Percentiles rank a stretch among this genome's conserved stretches.
Conservation (phyloP, 1,139 yeast species). For the Pichia sp. region DNA sequence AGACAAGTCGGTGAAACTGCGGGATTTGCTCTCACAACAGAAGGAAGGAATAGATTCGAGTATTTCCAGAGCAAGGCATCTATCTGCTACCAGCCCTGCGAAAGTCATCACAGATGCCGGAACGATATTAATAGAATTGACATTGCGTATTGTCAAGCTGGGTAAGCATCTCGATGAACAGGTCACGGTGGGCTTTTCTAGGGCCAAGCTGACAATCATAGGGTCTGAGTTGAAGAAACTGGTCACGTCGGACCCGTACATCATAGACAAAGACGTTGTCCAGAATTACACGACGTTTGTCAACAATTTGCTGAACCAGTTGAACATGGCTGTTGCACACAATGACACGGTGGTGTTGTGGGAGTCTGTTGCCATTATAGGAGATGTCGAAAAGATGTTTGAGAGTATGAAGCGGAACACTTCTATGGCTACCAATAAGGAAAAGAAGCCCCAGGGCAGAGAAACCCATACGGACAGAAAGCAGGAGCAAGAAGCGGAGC, state of each 20-base stretch:
- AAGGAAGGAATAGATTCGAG: constrained; percentile 9
- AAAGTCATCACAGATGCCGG: constrained; percentile 57
- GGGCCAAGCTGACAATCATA: constrained; percentile 51
- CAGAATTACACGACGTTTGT: constrained; percentile 48
- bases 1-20: constrained; percentile 33
- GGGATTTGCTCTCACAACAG: constrained; percentile 3
- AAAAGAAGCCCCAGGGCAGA: not conserved
- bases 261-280: constrained; percentile 15
- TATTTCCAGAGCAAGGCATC: constrained; percentile 39
- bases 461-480: not conserved
- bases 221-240: constrained; percentile 50
- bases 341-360: constrained; percentile 49
- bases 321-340: constrained; percentile 45
- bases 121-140: constrained; percentile 48
- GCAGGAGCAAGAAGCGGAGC: not conserved
- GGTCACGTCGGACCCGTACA: constrained; percentile 32
- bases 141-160: constrained; percentile 45
- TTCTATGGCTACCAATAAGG: constrained; percentile 4
- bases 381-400: constrained; percentile 61
- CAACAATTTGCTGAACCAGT: constrained; percentile 46
- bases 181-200: constrained; percentile 50
- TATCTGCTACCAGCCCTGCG: constrained; percentile 35
- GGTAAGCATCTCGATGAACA: constrained; percentile 47
- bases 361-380: constrained; percentile 57
- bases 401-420: constrained; percentile 34